A percentile compares a stretch with the other conserved stretches of the same genome.
Evolutionary conservation across 495 filamentous ascomycete genomes (phyloP).

Genomic region (Lentithecium fluviatile): DNA sequence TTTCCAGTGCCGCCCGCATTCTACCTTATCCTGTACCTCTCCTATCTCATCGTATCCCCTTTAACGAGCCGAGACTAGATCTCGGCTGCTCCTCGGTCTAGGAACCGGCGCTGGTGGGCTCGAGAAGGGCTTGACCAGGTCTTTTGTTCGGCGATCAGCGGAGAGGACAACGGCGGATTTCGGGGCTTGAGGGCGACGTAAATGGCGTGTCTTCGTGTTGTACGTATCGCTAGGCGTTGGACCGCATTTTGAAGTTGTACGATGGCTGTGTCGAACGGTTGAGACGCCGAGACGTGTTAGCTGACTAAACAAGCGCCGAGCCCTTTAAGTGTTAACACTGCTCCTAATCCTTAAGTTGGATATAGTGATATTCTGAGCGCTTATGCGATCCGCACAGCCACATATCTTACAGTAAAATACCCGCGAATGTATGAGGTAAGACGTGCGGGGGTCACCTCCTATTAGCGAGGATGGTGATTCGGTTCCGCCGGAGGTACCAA

Average conservation of each 20-base stretch:
- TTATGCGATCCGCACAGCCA: constrained; percentile 4
- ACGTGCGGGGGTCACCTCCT: constrained; percentile 3
- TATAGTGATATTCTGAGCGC: constrained; percentile 5
- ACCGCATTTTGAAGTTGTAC: constrained; percentile 8
- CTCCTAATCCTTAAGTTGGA: constrained; percentile 8
- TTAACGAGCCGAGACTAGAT: constrained; percentile 16
- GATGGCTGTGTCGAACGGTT: constrained; percentile 7
- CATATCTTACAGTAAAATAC: constrained; percentile 13
- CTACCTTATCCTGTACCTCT: constrained; percentile 5
- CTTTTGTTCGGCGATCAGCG: constrained; percentile 17
- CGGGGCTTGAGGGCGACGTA: constrained; percentile 4
- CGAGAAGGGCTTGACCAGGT: constrained; percentile 20
- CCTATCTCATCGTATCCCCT: constrained; percentile 8
- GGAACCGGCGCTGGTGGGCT: constrained; percentile 11
- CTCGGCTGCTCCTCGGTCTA: constrained; percentile 18
- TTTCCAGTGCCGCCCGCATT: constrained; percentile 12
- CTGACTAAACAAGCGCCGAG: constrained; percentile 12
- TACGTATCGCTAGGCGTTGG: constrained; percentile 9
- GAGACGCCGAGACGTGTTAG: constrained; percentile 8
- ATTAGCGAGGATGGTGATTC: not conserved
- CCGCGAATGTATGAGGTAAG: constrained; percentile 10
- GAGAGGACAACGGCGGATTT: constrained; percentile 13
- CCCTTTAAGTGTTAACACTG: constrained; percentile 10
- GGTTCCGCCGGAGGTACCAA: not conserved
- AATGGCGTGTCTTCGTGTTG: no score